Evolutionary conservation across 164 flowering plant genomes (phyloP).

Genomic region (Tetracentron sinense): DNA sequence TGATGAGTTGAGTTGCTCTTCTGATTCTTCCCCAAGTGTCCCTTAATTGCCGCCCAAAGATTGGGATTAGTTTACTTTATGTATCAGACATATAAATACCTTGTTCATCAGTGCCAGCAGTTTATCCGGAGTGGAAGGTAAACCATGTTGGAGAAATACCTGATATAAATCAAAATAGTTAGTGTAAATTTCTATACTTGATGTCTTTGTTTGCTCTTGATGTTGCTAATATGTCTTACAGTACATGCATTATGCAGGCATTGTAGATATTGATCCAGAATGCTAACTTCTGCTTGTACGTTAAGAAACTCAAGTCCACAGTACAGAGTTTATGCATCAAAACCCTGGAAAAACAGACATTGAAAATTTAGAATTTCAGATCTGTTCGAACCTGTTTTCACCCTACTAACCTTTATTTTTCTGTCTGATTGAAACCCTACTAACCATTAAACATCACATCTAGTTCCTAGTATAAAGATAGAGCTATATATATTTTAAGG

Average conservation of each 20-base stretch:
- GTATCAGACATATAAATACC: conserved; percentile 30
- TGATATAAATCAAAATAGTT: conserved; percentile 28
- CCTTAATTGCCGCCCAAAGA: background rate
- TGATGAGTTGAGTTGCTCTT: background rate
- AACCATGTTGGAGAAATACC: conserved; percentile 90
- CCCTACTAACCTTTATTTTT: no score
- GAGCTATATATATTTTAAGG: no score
- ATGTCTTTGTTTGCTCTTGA: background rate
- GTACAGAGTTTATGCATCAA: conserved; percentile 52
- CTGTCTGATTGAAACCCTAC: no score
- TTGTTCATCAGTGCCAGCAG: conserved; percentile 68
- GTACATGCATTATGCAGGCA: conserved; percentile 91
- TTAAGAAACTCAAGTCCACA: conserved; percentile 59
- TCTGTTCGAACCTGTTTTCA: no score
- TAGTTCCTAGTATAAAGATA: no score
- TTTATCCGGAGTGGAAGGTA: conserved; percentile 69
- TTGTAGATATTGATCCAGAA: no score
- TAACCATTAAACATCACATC: no score
- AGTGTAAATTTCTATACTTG: background rate
- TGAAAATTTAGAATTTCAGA: background rate
- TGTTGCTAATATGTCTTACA: conserved; percentile 31
- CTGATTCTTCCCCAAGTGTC: background rate
- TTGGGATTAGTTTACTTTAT: background rate
- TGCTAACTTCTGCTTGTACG: conserved; percentile 86
- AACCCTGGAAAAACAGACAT: conserved; percentile 34